phyloP scores from a whole-genome alignment of 2,329 filamentous ascomycete species.

The Ceratocystis lukuohia region DNA sequence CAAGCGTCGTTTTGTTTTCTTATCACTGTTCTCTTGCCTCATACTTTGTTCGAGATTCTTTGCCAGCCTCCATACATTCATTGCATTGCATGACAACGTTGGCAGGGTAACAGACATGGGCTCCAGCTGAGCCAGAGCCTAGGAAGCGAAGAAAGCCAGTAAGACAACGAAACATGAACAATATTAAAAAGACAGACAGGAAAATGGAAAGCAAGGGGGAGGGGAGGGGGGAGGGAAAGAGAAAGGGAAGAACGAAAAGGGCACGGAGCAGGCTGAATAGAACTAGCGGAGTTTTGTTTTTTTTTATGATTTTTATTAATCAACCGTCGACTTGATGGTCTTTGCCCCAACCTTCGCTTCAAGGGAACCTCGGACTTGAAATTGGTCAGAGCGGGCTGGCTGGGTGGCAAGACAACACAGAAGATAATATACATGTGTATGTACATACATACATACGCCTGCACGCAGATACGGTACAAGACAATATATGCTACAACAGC shows the following conservation, averaged over 20 bases:
- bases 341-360: conserved; percentile 7
- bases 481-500: not conserved
- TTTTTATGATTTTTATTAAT: not conserved
- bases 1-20: not conserved
- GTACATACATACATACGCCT: not conserved
- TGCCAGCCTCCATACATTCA: not conserved
- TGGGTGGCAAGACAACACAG: not conserved
- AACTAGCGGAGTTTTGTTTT: not conserved
- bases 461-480: not conserved
- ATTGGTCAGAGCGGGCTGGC: conserved; percentile 2
- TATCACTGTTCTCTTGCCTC: not conserved
- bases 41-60: not conserved
- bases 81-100: not conserved
- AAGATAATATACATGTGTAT: not conserved
- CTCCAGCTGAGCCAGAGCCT: not conserved
- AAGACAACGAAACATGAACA: not conserved
- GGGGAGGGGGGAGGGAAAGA: not conserved
- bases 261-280: conserved; percentile 2
- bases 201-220: not conserved
- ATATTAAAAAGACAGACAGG: not conserved
- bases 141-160: not conserved
- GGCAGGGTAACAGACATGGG: conserved; percentile 4
- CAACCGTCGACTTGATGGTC: not conserved
- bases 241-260: not conserved
- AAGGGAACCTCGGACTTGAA: not conserved